Base-by-base conservation (phyloP, 1,284 basidiomycete genomes). In the Leccinum subrobustum region DNA sequence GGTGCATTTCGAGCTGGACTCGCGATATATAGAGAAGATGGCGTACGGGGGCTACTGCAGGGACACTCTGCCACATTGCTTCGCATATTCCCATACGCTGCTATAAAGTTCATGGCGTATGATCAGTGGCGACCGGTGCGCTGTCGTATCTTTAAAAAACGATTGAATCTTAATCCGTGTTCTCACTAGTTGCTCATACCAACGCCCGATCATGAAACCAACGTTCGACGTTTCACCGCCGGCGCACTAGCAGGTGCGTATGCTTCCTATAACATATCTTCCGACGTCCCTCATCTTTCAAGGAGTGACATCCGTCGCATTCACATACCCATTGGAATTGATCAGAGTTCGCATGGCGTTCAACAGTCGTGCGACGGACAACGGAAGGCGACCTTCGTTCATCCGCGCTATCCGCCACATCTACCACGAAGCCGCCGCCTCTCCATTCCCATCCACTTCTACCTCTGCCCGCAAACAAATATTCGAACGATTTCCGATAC, bases 51-150 rank as follows among this genome's bases (percentile, higher is more conserved):
- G 0, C 80, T 99, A 51, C 88, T 98, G 63, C 96, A 98, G 80
- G 97, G 97, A 2, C 96, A 99, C 75, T 94, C 93, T 25, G 93
- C 94, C 27, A 98, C 96, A 4, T 80, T 92, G 56, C 76, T 91
- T 56, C 86, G 89, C 61, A 85, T 92, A 69, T 98, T 98, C 73
- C 96, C 97, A 35, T 72, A 99, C 74, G 97, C 97, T 44, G 95
- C 91, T 56, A 92, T 99, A 76, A 98, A 98, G 77, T 99, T 96
- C 73, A 96, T 98, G 90, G 88, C 93, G 3, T 99, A 99, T 74
- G 96, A 98, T 76, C 88, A 92, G 74, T 75, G 70, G 72, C 67
- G 78, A 92, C 58, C 91, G 92, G 77, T 78, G 67, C 89, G 93
- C 68, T 68, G 85, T 75, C 31, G n/a, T 33, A 9, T 23, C n/a